Evolutionary conservation across 1,284 basidiomycete genomes (phyloP), one percentile per base, ranked within the genome.

Genomic region (Cystobasidium pallidum): DNA sequence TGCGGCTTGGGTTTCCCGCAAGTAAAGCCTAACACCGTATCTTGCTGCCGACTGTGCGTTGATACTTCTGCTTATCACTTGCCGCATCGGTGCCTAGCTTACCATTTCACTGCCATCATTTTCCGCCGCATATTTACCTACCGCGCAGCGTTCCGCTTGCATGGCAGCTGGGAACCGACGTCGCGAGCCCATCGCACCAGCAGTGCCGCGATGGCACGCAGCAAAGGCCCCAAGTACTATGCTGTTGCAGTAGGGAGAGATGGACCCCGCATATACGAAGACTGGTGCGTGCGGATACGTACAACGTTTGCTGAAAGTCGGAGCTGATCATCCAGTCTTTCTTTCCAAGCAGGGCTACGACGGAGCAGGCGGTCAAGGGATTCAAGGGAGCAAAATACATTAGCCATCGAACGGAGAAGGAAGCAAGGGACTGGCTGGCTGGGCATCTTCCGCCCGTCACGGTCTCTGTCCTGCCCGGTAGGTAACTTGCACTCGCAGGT

Each of bases 201-300:
- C 59, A 62, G 7, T n/a, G 59, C 36, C 8, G 19, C 21, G 6
- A 41, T 62, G 59, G 59, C 36, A 45, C 10, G 59, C 59, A 62
- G 43, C 59, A 62, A 30, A 21, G 39, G 39, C 15, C 39, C 66
- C 21, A 68, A 58, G 41, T 68, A 45, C 41, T 68, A 68, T 32
- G 67, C 67, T 24, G 67, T 70, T n/a, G 67, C 67, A 4, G 30
- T 49, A 10, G 67, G 67, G 2, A 21, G 47, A n/a, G 57, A 61
- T 11, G 67, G 67, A 11, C 30, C 55, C 6, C 17, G 45, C 10
- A 58, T 70, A 13, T 70, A 70, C 57, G 43, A 41, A 24, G 39
- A 39, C 8, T 70, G 67, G 67, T 70, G 32, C 10, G 57, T 24
- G 19, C 32, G n/a, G 41, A 28, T 19, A 13, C 17, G 15, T 17